phyloP scores from a whole-genome alignment of 352 stramenopile species.

The Phytophthora citrophthora region DNA sequence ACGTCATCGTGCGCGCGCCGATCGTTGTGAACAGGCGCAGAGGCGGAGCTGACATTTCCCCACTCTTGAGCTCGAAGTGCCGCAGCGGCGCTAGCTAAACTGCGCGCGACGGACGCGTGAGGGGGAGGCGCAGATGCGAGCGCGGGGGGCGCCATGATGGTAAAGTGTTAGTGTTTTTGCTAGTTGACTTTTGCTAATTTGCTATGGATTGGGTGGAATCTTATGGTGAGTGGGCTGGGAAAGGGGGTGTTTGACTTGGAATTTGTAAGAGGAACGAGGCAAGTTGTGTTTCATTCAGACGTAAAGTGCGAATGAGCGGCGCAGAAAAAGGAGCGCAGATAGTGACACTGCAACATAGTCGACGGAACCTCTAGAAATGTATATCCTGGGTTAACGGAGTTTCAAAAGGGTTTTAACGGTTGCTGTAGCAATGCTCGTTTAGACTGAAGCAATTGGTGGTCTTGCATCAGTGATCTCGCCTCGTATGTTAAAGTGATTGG shows the following conservation, averaged over 20 bases:
- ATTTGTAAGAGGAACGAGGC: conserved; percentile 14
- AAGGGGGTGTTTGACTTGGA: conserved; percentile 9
- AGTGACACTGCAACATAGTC: background rate
- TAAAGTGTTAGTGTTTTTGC: background rate
- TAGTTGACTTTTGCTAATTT: background rate
- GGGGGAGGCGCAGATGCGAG: background rate
- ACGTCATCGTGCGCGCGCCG: background rate
- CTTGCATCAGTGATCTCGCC: too few relatives aligned
- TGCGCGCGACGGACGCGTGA: conserved; percentile 22
- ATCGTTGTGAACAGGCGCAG: background rate
- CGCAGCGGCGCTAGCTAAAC: conserved; percentile 19
- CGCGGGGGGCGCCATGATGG: background rate
- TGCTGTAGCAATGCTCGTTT: too few relatives aligned
- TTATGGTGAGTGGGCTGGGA: background rate
- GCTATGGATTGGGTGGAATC: background rate
- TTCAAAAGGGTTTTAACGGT: too few relatives aligned
- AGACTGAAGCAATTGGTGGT: too few relatives aligned
- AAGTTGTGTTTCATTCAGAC: conserved; percentile 4
- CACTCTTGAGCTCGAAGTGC: conserved; percentile 31
- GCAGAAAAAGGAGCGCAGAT: background rate
- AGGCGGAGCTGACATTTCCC: background rate
- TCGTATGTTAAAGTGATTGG: too few relatives aligned
- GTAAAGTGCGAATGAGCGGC: conserved; percentile 17
- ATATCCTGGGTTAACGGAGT: background rate
- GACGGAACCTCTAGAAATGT: background rate